Conservation (phyloP, 768 basidiomycete genomes). For the Macrolepiota fuliginosa region DNA sequence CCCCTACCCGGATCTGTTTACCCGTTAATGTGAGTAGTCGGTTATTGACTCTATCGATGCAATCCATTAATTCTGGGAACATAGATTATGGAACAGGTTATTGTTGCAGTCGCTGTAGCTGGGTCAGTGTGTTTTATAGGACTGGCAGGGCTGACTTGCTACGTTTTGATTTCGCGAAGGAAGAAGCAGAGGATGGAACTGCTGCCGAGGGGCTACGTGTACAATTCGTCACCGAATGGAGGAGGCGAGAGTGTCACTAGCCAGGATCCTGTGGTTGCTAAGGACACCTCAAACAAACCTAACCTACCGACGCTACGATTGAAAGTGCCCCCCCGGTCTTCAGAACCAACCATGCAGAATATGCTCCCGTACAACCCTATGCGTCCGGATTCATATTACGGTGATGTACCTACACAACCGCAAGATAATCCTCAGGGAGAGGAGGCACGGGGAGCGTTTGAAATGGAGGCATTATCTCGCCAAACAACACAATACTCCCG, state of each 20-base stretch:
- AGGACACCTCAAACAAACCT: neutral
- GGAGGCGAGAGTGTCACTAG: neutral
- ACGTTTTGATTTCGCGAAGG: too few relatives aligned
- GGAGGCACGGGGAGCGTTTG: neutral
- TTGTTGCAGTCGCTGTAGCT: neutral
- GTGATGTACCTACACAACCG: neutral
- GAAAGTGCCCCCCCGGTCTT: neutral
- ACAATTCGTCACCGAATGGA: neutral
- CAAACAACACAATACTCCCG: conserved; percentile 7
- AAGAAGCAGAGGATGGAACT: neutral
- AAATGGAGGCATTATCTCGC: neutral
- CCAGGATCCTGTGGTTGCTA: too few relatives aligned
- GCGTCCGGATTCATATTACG: neutral
- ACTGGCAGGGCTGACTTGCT: neutral
- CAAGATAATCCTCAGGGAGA: neutral
- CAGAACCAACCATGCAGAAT: neutral
- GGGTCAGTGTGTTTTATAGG: neutral
- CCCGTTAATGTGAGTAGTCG: neutral
- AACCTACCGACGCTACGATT: too few relatives aligned
- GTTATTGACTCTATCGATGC: neutral
- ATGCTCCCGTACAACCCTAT: neutral
- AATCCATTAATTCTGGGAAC: neutral
- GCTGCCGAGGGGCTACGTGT: neutral
- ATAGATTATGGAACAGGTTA: neutral
- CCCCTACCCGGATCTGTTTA: too few relatives aligned